These are phyloP conservation scores for Neopestalotiopsis sp. DNA, from an alignment of 2,329 filamentous ascomycete species.

Conservation along the genomic window DNA sequence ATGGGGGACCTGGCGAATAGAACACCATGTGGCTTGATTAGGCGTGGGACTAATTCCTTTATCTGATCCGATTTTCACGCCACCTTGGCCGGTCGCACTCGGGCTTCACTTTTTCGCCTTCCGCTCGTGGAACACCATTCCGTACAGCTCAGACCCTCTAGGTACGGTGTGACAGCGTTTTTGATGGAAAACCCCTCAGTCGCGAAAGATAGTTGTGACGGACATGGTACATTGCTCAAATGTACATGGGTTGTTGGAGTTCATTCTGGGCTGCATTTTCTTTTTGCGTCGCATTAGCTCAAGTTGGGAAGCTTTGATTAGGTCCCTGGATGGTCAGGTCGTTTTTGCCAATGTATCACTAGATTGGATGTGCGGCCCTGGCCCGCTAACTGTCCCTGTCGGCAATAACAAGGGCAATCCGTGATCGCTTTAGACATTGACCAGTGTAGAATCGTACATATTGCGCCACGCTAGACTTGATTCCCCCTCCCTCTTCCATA, in stretches of 20 bases:
- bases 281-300: not conserved
- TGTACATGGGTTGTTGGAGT: not conserved
- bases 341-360: not conserved
- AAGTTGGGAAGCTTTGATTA: not conserved
- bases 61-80: conserved; percentile 3
- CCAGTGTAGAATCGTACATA: not conserved
- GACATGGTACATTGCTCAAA: not conserved
- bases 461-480: not conserved
- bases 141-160: not conserved
- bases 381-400: not conserved
- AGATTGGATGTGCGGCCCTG: not conserved
- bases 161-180: not conserved
- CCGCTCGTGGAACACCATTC: not conserved
- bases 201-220: not conserved
- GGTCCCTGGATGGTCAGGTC: not conserved
- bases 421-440: not conserved
- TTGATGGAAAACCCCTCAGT: not conserved
- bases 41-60: not conserved
- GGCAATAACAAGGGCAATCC: not conserved
- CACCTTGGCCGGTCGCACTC: not conserved
- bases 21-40: not conserved
- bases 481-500: not conserved
- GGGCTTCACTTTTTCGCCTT: not conserved
- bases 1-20: not conserved
- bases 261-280: not conserved